Evolutionary conservation across 1,284 basidiomycete genomes (phyloP).

Genomic region (Ceratobasidium sp.): DNA sequence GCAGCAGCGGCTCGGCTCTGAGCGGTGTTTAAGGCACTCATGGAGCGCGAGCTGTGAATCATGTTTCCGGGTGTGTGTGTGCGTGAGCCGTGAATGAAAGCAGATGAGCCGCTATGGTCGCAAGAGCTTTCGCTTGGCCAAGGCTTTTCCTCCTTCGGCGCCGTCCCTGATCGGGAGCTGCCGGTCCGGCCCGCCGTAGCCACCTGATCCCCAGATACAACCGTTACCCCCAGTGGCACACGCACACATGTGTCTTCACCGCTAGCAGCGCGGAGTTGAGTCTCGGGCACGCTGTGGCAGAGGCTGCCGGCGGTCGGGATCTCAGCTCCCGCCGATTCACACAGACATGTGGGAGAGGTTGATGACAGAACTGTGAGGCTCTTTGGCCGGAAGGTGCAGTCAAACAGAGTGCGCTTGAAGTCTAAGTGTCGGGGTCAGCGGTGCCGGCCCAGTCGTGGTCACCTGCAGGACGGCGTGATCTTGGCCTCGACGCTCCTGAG

Average conservation of each 20-base stretch:
- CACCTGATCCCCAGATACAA: not conserved
- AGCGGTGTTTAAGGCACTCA: constrained; percentile 7
- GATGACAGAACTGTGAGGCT: constrained; percentile 5
- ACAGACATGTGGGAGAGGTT: constrained; percentile 7
- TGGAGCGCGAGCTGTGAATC: constrained; percentile 20
- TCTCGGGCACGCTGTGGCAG: not conserved
- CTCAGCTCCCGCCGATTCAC: constrained; percentile 3
- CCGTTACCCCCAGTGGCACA: not conserved
- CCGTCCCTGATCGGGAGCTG: not conserved
- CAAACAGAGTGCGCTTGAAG: not conserved
- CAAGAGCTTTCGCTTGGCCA: constrained; percentile 20
- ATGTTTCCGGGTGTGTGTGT: not conserved
- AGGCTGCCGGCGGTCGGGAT: not conserved
- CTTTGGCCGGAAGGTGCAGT: not conserved
- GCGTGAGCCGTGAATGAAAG: not conserved
- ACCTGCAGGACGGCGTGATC: not conserved
- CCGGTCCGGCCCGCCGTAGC: not conserved
- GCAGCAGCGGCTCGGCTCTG: not conserved
- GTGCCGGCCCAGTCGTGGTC: not conserved
- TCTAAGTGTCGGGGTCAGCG: not conserved
- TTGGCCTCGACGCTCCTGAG: too few relatives aligned
- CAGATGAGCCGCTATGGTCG: constrained; percentile 16
- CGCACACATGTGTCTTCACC: not conserved
- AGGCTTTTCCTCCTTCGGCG: constrained; percentile 13
- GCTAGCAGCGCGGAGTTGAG: not conserved